Conservation (phyloP, 345 rosid genomes). For the Xanthoceras sorbifolium region DNA sequence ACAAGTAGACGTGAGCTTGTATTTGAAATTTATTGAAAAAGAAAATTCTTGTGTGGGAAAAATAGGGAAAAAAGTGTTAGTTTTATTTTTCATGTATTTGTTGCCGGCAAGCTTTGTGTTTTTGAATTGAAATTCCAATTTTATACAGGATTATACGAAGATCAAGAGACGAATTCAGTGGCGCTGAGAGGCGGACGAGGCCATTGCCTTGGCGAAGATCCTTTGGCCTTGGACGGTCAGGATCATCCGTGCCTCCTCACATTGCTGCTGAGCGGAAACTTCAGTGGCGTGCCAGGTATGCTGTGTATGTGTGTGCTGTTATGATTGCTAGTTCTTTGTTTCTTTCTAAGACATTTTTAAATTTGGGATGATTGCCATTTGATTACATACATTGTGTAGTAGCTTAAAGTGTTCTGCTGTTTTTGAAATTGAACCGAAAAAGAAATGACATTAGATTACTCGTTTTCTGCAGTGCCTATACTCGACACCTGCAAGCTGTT, state of each 20-base stretch:
- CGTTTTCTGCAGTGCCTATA: slow-evolving; percentile 49
- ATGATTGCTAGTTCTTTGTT: too few species aligned
- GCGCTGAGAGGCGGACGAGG: slow-evolving; percentile 35
- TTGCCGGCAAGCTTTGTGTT: background rate
- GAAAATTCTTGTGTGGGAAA: too few species aligned
- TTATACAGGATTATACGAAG: slow-evolving; percentile 36
- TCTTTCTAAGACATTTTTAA: background rate
- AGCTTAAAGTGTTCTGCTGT: background rate
- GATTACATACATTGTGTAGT: background rate
- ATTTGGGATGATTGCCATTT: background rate
- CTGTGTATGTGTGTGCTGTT: background rate
- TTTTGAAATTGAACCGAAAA: background rate
- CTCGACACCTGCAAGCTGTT: slow-evolving; percentile 46
- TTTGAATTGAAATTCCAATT: background rate
- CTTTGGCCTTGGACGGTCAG: slow-evolving; percentile 66
- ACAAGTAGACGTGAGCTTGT: too few species aligned
- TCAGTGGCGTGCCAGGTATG: slow-evolving; percentile 77
- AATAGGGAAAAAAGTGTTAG: too few species aligned
- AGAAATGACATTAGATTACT: background rate
- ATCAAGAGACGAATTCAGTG: slow-evolving; percentile 32
- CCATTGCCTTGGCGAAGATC: slow-evolving; percentile 63
- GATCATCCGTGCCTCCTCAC: slow-evolving; percentile 41
- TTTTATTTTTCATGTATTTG: too few species aligned
- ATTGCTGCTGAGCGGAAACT: slow-evolving; percentile 57
- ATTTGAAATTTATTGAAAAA: too few species aligned